These are phyloP conservation scores for Mycena sanguinolenta DNA, from an alignment of 768 basidiomycete genomes.

Conservation along the genomic window DNA sequence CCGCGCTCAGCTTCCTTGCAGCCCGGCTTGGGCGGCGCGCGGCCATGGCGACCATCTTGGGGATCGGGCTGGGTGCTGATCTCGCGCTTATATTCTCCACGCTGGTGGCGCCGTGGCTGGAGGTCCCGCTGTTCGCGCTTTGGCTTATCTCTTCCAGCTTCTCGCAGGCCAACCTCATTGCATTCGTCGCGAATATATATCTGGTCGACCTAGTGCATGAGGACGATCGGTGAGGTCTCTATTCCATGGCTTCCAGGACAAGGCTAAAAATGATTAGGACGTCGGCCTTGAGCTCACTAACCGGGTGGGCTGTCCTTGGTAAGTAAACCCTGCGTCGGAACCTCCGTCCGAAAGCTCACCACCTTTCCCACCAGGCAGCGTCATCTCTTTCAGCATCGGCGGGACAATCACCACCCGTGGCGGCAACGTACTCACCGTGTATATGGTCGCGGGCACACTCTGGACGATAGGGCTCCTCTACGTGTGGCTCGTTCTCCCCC, in stretches of 20 bases:
- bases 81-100: constrained; percentile 16
- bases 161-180: constrained; percentile 15
- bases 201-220: constrained; percentile 43
- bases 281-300: constrained; percentile 40
- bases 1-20: constrained; percentile 40
- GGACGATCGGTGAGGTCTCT: constrained; percentile 43
- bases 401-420: constrained; percentile 46
- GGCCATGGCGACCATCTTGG: constrained; percentile 14
- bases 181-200: constrained; percentile 44
- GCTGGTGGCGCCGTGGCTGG: background rate
- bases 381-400: constrained; percentile 44
- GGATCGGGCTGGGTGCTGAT: constrained; percentile 14
- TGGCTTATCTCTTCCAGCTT: constrained; percentile 38
- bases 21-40: constrained; percentile 45
- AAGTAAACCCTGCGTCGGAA: background rate
- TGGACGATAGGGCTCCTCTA: constrained; percentile 40
- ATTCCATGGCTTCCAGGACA: background rate
- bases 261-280: constrained; percentile 38
- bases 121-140: constrained; percentile 35
- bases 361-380: constrained; percentile 35
- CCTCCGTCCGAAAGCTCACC: too few species aligned
- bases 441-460: constrained; percentile 35
- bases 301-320: constrained; percentile 49
- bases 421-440: constrained; percentile 41
- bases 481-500: constrained; percentile 41